These are phyloP conservation scores for Pinus tabuliformis DNA, from an alignment of 75 land plant genomes.

Conservation along the genomic window DNA sequence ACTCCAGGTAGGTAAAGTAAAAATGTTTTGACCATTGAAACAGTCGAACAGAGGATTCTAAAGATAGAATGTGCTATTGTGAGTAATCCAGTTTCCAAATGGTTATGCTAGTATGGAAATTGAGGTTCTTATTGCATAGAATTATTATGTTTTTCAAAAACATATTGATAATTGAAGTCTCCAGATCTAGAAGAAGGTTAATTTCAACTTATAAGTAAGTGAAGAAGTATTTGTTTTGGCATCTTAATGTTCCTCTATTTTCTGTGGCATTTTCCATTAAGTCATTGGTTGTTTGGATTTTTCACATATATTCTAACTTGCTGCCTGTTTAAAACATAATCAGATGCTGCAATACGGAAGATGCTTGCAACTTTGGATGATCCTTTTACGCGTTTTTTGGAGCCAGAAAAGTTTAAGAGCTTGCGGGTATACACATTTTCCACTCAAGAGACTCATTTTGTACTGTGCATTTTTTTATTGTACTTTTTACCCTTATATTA, in stretches of 20 bases:
- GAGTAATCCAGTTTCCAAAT: too few relatives aligned
- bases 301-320: background rate
- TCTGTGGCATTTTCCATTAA: background rate
- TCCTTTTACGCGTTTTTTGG: conserved; percentile 96
- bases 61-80: too few relatives aligned
- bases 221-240: background rate
- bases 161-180: background rate
- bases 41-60: too few relatives aligned
- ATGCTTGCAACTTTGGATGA: conserved; percentile 92
- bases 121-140: background rate
- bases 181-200: background rate
- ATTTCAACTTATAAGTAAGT: background rate
- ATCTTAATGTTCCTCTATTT: background rate
- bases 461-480: background rate
- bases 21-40: too few relatives aligned
- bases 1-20: too few relatives aligned
- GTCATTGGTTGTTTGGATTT: background rate
- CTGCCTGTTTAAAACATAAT: background rate
- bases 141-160: background rate
- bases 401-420: conserved; percentile 91
- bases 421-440: conserved; percentile 62
- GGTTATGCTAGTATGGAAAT: background rate
- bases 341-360: conserved; percentile 88
- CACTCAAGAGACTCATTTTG: background rate
- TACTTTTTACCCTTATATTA: background rate